These are phyloP conservation scores for Pleurotus ostreatus DNA, from an alignment of 768 basidiomycete genomes.

Conservation along the genomic window DNA sequence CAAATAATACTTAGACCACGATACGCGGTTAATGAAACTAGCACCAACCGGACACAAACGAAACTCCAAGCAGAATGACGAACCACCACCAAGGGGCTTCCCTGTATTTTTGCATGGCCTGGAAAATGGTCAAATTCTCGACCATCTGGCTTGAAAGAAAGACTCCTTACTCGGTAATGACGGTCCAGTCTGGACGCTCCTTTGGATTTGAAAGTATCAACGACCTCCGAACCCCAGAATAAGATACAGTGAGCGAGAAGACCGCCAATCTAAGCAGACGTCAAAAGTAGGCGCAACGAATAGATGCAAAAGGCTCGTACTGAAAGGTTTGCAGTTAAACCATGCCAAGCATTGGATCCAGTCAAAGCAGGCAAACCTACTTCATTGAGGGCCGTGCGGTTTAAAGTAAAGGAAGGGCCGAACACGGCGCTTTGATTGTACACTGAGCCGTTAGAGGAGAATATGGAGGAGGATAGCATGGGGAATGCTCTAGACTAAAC, in stretches of 20 bases:
- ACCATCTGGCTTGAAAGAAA: neutral
- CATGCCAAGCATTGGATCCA: slow-evolving; percentile 52
- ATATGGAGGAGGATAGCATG: slow-evolving; percentile 58
- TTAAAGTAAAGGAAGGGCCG: slow-evolving; percentile 45
- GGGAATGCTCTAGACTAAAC: slow-evolving; percentile 48
- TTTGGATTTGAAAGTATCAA: slow-evolving; percentile 41
- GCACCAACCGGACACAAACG: slow-evolving; percentile 51
- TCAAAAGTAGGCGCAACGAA: too few species aligned
- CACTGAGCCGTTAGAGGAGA: slow-evolving; percentile 48
- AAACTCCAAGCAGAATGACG: slow-evolving; percentile 35
- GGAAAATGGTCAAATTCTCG: neutral
- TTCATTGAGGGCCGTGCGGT: slow-evolving; percentile 47
- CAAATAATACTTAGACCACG: neutral
- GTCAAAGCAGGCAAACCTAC: slow-evolving; percentile 48
- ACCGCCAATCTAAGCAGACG: slow-evolving; percentile 47
- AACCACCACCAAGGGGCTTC: slow-evolving; percentile 67
- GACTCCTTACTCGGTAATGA: slow-evolving; percentile 42
- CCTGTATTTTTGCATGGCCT: slow-evolving; percentile 56
- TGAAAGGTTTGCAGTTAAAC: slow-evolving; percentile 43
- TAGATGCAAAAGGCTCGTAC: slow-evolving; percentile 20
- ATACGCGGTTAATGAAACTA: neutral
- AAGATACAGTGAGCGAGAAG: slow-evolving; percentile 51
- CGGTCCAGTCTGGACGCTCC: slow-evolving; percentile 42
- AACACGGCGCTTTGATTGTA: slow-evolving; percentile 56
- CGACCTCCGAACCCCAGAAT: slow-evolving; percentile 54